Evolutionary conservation across 257 asterid genomes (phyloP).

Genomic region (Agastache rugosa): DNA sequence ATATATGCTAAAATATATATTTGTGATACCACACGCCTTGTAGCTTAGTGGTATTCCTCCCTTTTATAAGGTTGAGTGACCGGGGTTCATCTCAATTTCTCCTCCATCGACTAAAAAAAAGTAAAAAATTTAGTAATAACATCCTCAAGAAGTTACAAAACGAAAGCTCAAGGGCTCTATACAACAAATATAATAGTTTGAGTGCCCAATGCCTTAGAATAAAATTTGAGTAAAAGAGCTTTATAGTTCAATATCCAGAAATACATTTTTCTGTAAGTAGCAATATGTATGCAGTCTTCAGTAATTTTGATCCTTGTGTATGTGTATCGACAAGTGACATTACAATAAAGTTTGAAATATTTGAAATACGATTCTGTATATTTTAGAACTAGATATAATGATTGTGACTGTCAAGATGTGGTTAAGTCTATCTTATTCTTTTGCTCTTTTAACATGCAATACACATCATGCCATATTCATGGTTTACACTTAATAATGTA

Average conservation of each 20-base stretch:
- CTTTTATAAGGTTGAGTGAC: neutral
- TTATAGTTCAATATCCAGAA: neutral
- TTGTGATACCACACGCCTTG: neutral
- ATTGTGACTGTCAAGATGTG: neutral
- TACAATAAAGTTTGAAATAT: neutral
- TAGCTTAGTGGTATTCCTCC: neutral
- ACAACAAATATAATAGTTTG: neutral
- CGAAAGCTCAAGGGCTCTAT: neutral
- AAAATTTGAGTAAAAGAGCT: neutral
- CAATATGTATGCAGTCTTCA: neutral
- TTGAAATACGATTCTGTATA: neutral
- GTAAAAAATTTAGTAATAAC: neutral
- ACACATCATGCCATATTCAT: constrained; percentile 16
- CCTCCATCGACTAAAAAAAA: neutral
- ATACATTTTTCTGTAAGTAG: neutral
- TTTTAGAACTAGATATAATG: no score
- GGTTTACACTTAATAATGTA: constrained; percentile 48
- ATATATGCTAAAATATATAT: neutral
- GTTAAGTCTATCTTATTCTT: neutral
- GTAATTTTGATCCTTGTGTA: constrained; percentile 14
- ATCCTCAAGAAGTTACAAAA: neutral
- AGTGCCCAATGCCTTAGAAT: neutral
- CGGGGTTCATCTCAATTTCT: neutral
- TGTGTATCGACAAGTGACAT: neutral
- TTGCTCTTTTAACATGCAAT: neutral